Conservation (phyloP, 805 yeast species). For the Yarrowia sp. region DNA sequence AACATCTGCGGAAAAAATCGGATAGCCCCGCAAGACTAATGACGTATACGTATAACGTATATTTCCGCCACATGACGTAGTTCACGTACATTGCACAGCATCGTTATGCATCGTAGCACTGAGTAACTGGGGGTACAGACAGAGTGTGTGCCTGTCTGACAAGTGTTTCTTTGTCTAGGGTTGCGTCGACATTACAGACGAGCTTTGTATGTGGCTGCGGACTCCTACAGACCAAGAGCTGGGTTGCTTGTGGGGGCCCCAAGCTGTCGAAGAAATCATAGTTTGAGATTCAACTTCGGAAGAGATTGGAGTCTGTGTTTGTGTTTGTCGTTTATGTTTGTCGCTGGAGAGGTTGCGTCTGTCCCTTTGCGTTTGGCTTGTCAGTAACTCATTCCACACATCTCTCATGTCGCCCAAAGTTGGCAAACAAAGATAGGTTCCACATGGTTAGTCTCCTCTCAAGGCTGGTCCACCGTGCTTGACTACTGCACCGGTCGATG, state of each 20-base stretch:
- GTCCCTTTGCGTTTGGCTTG: too few species aligned
- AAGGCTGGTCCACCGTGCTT: not conserved
- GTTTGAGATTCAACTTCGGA: not conserved
- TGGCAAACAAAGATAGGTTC: not conserved
- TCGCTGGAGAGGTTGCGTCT: not conserved
- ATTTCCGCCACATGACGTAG: conserved; percentile 1
- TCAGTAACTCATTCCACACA: not conserved
- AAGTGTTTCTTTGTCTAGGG: not conserved
- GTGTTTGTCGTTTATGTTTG: too few species aligned
- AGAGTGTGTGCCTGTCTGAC: too few species aligned
- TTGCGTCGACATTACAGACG: too few species aligned
- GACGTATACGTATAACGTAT: conserved; percentile 3
- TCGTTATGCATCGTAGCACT: not conserved
- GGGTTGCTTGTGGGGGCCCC: too few species aligned
- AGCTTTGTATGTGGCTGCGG: too few species aligned
- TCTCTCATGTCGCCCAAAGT: not conserved
- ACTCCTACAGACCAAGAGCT: too few species aligned
- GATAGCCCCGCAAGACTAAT: not conserved
- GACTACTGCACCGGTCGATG: not conserved
- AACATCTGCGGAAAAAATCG: not conserved
- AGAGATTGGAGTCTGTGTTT: not conserved
- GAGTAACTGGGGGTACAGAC: not conserved
- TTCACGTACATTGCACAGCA: not conserved
- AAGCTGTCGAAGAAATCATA: conserved; percentile 5
- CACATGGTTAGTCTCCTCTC: not conserved